A percentile compares a stretch with the other conserved stretches of the same genome.
phyloP scores from a whole-genome alignment of 1,139 yeast species.

The Diutina scorzettiae region DNA sequence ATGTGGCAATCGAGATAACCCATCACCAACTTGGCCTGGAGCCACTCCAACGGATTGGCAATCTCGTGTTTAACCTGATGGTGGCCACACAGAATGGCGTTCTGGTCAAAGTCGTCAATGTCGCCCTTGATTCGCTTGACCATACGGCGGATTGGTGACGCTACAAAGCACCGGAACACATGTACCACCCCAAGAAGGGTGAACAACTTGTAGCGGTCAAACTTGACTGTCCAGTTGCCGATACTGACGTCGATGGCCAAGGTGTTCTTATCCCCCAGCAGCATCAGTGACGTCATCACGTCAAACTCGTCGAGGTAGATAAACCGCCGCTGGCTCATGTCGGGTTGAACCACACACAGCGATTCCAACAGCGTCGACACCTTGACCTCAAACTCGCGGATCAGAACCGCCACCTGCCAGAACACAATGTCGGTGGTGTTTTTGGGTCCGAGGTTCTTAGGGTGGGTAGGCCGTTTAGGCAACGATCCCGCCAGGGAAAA shows the following conservation, averaged over 20 bases:
- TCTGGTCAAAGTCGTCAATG: slow-evolving; percentile 16
- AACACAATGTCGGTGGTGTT: neutral
- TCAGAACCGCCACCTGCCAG: neutral
- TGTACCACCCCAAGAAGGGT: slow-evolving; percentile 42
- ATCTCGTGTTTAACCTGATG: slow-evolving; percentile 8
- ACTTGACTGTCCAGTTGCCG: slow-evolving; percentile 16
- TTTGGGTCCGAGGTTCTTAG: neutral
- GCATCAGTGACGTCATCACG: slow-evolving; percentile 17
- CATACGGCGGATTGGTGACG: slow-evolving; percentile 24
- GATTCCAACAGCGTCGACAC: neutral
- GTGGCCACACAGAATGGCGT: slow-evolving; percentile 11
- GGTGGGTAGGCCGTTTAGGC: neutral
- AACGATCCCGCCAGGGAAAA: neutral
- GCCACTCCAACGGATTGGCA: slow-evolving; percentile 8
- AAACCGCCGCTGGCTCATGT: slow-evolving; percentile 8
- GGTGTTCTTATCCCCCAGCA: neutral
- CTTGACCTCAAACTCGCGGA: neutral
- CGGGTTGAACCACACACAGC: neutral
- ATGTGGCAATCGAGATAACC: slow-evolving; percentile 15
- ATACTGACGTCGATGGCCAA: neutral
- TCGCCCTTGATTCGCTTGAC: slow-evolving; percentile 22
- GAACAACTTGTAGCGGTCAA: slow-evolving; percentile 40
- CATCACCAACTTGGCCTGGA: slow-evolving; percentile 13
- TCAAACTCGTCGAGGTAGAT: slow-evolving; percentile 12
- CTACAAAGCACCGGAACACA: slow-evolving; percentile 18